Evolutionary conservation across 2,329 filamentous ascomycete genomes (phyloP).

Genomic region (Moelleriella libera): DNA sequence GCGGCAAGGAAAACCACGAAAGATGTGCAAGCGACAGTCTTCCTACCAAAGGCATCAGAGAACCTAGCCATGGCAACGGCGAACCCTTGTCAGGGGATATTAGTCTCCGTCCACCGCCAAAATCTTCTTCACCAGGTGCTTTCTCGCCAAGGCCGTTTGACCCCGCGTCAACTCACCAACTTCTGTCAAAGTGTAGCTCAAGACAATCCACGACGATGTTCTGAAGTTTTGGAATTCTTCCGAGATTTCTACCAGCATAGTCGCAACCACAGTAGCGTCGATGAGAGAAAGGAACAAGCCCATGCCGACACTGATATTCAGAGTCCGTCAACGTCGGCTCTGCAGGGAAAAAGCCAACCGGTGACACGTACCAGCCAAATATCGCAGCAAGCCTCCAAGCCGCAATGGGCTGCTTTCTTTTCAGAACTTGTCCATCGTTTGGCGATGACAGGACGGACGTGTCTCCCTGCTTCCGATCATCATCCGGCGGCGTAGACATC

Average conservation of each 20-base stretch:
- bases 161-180: slow-evolving; percentile 26
- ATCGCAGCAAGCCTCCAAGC: slow-evolving; percentile 6
- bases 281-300: slow-evolving; percentile 43
- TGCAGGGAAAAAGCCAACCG: not conserved
- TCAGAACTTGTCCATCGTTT: slow-evolving; percentile 2
- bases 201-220: slow-evolving; percentile 36
- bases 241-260: slow-evolving; percentile 40
- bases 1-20: slow-evolving; percentile 42
- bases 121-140: not conserved
- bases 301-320: slow-evolving; percentile 25
- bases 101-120: not conserved
- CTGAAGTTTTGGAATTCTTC: slow-evolving; percentile 31
- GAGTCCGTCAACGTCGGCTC: no score
- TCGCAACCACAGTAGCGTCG: slow-evolving; percentile 45
- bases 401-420: slow-evolving; percentile 7
- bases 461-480: not conserved
- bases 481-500: not conserved
- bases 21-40: slow-evolving; percentile 32
- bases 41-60: slow-evolving; percentile 38
- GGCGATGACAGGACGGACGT: not conserved
- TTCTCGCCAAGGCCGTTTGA: not conserved
- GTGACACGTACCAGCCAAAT: slow-evolving; percentile 5
- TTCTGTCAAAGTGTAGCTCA: slow-evolving; percentile 41
- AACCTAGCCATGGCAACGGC: slow-evolving; percentile 38
- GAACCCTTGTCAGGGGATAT: slow-evolving; percentile 5